phyloP scores from a whole-genome alignment of 257 asterid species.

The Jasminum sambac region DNA sequence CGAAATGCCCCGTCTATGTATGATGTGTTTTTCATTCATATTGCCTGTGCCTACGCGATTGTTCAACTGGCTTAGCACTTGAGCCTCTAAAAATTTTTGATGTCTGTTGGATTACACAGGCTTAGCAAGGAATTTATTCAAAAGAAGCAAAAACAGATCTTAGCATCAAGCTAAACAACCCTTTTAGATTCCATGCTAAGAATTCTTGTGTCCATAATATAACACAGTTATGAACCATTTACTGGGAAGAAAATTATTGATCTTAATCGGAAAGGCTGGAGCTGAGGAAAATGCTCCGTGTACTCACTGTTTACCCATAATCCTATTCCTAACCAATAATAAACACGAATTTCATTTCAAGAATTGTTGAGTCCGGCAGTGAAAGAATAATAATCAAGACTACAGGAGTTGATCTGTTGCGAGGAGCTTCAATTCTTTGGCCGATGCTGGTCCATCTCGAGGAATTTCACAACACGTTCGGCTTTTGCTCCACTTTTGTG shows the following conservation, averaged over 20 bases:
- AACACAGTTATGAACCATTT: neutral
- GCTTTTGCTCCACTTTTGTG: slow-evolving; percentile 75
- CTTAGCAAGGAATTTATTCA: no score
- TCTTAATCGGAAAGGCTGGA: slow-evolving; percentile 2
- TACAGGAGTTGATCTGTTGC: neutral
- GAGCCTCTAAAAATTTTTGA: no score
- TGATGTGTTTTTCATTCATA: no score
- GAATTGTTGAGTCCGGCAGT: neutral
- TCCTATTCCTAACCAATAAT: neutral
- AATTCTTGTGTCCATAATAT: neutral
- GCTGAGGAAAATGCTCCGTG: slow-evolving; percentile 4
- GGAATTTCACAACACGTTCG: slow-evolving; percentile 76
- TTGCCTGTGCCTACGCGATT: no score
- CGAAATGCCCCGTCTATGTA: no score
- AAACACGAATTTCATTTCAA: neutral
- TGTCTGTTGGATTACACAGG: no score
- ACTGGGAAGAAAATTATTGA: neutral
- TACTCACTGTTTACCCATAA: neutral
- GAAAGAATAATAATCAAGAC: neutral
- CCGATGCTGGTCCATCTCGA: slow-evolving; percentile 42
- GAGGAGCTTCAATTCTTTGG: slow-evolving; percentile 41
- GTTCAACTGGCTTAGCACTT: no score
- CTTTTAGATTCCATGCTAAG: neutral
- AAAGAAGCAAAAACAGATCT: neutral
- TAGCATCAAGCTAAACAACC: neutral